Evolutionary conservation across 1,139 yeast genomes (phyloP), one percentile per base, ranked within the genome.

Genomic region (Debaryomycetaceae sp.): DNA sequence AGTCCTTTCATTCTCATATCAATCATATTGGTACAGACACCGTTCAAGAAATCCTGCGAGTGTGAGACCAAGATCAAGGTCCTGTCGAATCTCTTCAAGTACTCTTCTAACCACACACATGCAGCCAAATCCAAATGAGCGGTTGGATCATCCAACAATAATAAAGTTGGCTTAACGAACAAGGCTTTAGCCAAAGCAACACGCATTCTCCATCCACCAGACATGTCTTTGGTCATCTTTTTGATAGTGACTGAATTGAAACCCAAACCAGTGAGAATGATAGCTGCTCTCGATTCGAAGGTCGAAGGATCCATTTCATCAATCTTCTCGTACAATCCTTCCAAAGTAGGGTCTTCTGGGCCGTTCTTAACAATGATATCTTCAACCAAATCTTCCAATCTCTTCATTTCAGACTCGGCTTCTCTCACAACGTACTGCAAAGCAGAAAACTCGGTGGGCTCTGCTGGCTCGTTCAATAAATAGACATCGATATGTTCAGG

Each of bases 81-180:
- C 68, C 95, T 83, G 70, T 91, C 97, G 68, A 85, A 93, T 68
- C 91, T 80, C 78, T 90, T 91, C 64, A 93, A 81, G 72, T 93
- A 93, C 75, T 91, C 98, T 80, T 93, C 99, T 69, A 93, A 81
- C 99, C 99, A 93, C 63, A 95, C 99, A 85, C 98, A 93, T 49
- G 99, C 99, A 69, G 93, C 97, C 66, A 95, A 81, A 77, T 93
- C 99, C 81, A 93, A 87, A 74, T 93, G 99, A 51, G 99, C 99
- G 57, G 99, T 95, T 61, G 99, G 99, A 69, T 93, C 99, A 76
- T 93, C 99, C 66, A 88, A 79, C 58, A 88, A 76, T 60, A 88
- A 75, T 58, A 88, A 71, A 45, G 95, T 86, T 62, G 96, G 96
- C 71, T 88, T 87, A 53, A 88, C 95, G 75, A 86, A 84, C 58